Evolutionary conservation across 179 eudicot genomes (phyloP), one percentile per base, ranked within the genome.

Genomic region (Beta macrorhiza): DNA sequence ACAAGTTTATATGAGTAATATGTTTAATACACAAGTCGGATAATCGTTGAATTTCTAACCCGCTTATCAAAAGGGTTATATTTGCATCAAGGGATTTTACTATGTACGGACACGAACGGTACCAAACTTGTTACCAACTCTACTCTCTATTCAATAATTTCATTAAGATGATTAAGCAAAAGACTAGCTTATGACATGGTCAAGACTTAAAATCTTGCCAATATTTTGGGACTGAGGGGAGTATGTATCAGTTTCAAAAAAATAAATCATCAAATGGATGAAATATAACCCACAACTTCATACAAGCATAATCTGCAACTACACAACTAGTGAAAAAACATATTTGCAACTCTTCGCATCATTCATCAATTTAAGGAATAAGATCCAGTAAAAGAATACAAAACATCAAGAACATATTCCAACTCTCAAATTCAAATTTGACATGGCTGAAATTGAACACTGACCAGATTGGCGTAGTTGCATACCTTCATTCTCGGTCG

Each of bases 401-500:
- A 37, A 59, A 77, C 80, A 75, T 5, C 67, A 72, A 75, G 57
- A 44, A 47, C 68, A 79, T 59, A 82, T 78, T 49, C 45, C 25
- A 74, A 74, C 37, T 16, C 51, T 22, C 10, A 62, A 13, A n/a
- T 56, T 51, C 5, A 4, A 56, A 58, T 72, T 17, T 64, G 49
- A 56, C 45, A 76, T 44, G 75, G 59, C 69, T 16, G 80, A 79
- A 77, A 75, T 55, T 69, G 81, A 80, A 55, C 49, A 82, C 64
- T 68, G 70, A 78, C 22, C 55, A 20, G 67, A 13, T 20, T 16
- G 77, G 44, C 74, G 75, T 56, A 67, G 76, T 67, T 79, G 73
- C 72, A 64, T 90, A 94, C 98, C 98, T 96, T 96, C 91, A 90
- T 91, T 88, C 98, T 85, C 37, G 95, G 98, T 42, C 98, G 90